Evolutionary conservation across 495 filamentous ascomycete species (phyloP), one percentile per base, ranked within the genome.

Genomic region (Daldinia bambusicola): DNA sequence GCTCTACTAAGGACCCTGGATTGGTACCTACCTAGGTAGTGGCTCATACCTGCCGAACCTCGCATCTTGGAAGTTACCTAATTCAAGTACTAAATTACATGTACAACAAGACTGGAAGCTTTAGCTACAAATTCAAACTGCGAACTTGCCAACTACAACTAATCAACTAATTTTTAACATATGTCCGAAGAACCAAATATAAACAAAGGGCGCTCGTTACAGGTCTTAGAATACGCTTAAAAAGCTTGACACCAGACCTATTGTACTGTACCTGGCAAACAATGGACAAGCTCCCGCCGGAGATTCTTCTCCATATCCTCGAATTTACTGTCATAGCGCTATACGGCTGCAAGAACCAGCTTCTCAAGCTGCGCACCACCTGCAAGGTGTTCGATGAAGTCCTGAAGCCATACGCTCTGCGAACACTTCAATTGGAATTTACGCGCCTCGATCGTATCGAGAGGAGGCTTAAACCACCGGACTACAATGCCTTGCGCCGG

Each of bases 341-440:
- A 31, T 70, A 66, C 31, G n/a, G 22, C 22, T 36, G 64, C 22
- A 70, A 75, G 67, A 70, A 75, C 20, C 5, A 61, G 1, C 57
- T 78, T 22, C 69, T 75, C 5, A 57, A 55, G 10, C 51, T 78
- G 55, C 71, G 71, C 32, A 66, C 66, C 10, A 69, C 69, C 13
- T 78, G 73, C 69, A 65, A 74, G 45, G 16, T 72, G 6, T 77
- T 77, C 38, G 53, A 75, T 40, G 67, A 67, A 22, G 55, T 75
- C n/a, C 55, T 77, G 43, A 73, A 69, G n/a, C 75, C 72, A 0
- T 71, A 52, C 30, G 69, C 36, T 30, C 65, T 74, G 5, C 53
- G 58, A 6, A 75, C 72, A 2, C 68, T 77, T n/a, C 69, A 69
- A 31, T 41, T 77, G 12, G 75, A 77, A n/a, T 77, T 71, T 43